Conservation (phyloP, 768 basidiomycete genomes). For the Tylopilus plumbeoviolaceoides region DNA sequence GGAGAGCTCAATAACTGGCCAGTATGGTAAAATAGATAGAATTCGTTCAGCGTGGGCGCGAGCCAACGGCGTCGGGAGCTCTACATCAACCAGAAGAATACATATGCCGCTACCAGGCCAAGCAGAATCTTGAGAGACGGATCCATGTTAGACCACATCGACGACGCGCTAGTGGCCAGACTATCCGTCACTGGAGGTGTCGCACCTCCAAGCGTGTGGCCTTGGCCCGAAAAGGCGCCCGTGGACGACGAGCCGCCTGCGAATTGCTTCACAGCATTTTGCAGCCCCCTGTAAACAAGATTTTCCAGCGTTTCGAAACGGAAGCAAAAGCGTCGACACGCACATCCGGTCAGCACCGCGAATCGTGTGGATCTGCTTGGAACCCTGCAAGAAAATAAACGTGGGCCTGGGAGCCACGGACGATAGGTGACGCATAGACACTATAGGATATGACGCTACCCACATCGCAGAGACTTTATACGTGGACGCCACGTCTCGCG, state of each 20-base stretch:
- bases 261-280: constrained; percentile 54
- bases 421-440: background rate
- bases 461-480: constrained; percentile 75
- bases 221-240: constrained; percentile 63
- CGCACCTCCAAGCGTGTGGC: constrained; percentile 64
- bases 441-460: constrained; percentile 17
- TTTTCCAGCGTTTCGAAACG: constrained; percentile 1
- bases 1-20: background rate
- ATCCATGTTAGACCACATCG: constrained; percentile 47
- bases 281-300: constrained; percentile 46
- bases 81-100: constrained; percentile 46
- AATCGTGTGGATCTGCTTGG: constrained; percentile 63
- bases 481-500: constrained; percentile 57
- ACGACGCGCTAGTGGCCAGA: constrained; percentile 32
- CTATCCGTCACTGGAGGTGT: constrained; percentile 35
- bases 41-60: background rate
- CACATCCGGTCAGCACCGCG: constrained; percentile 68
- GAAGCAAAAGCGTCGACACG: constrained; percentile 19
- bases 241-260: constrained; percentile 33
- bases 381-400: constrained; percentile 72
- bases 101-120: constrained; percentile 59
- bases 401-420: constrained; percentile 58
- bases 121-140: constrained; percentile 67
- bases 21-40: background rate
- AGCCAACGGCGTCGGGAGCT: background rate